Evolutionary conservation across 2,329 filamentous ascomycete genomes (phyloP).

Genomic region (Aspergillus piperis): DNA sequence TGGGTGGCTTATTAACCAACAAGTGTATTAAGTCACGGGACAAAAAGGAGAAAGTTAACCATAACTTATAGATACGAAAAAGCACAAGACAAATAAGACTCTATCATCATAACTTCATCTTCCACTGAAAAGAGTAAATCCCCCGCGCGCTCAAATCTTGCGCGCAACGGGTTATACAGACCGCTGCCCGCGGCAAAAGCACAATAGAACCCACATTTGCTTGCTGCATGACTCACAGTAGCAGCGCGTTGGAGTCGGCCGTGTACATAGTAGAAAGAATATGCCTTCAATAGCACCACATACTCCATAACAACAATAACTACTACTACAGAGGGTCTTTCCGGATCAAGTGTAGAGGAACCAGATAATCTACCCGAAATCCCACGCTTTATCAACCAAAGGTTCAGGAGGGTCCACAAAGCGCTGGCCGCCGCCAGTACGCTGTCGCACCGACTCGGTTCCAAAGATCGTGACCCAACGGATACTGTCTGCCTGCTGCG

Average conservation of each 20-base stretch:
- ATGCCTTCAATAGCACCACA: too few relatives aligned
- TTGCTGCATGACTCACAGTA: background rate
- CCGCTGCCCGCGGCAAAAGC: background rate
- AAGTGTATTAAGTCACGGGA: background rate
- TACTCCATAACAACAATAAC: too few relatives aligned
- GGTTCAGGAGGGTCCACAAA: background rate
- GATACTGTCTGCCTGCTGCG: background rate
- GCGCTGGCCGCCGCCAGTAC: background rate
- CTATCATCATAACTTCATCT: background rate
- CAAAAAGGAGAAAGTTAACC: background rate
- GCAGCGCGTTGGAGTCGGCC: background rate
- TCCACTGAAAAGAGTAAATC: background rate
- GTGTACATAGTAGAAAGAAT: background rate
- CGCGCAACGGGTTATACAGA: background rate
- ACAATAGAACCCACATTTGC: background rate
- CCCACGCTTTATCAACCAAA: background rate
- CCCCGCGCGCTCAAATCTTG: background rate
- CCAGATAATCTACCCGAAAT: background rate
- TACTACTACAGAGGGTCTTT: too few relatives aligned
- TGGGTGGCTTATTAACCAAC: background rate
- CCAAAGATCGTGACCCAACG: background rate
- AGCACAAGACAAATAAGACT: too few relatives aligned
- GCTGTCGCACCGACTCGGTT: conserved; percentile 1
- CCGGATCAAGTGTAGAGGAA: too few relatives aligned
- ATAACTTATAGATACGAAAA: too few relatives aligned